Conservation (phyloP, 1,139 yeast species). For the Torulaspora pretoriensis region DNA sequence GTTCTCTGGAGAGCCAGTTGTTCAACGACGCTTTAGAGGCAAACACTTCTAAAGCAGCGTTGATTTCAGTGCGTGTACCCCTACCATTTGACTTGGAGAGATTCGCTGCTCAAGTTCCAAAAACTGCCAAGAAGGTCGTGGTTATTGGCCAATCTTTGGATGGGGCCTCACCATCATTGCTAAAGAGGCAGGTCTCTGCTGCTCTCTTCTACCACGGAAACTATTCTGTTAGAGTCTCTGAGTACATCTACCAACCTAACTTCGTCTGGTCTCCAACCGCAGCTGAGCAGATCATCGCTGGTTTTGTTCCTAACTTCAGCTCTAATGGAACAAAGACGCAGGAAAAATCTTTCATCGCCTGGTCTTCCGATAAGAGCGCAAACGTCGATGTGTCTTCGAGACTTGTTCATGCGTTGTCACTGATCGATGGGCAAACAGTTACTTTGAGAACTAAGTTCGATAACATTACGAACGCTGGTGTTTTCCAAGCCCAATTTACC, state of each 20-base stretch:
- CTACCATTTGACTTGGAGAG: slow-evolving; percentile 65
- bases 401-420: slow-evolving; percentile 67
- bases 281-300: slow-evolving; percentile 46
- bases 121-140: slow-evolving; percentile 54
- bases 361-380: slow-evolving; percentile 63
- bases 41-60: slow-evolving; percentile 48
- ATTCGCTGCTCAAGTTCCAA: slow-evolving; percentile 58
- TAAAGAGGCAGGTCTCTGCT: slow-evolving; percentile 71
- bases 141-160: slow-evolving; percentile 55
- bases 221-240: slow-evolving; percentile 42
- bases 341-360: slow-evolving; percentile 48
- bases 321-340: slow-evolving; percentile 35
- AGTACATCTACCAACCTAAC: slow-evolving; percentile 48
- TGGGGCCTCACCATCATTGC: slow-evolving; percentile 40
- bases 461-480: slow-evolving; percentile 66
- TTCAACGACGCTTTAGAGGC: slow-evolving; percentile 46
- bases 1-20: slow-evolving; percentile 61
- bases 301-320: slow-evolving; percentile 43
- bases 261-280: slow-evolving; percentile 58
- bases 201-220: slow-evolving; percentile 57
- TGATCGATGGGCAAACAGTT: slow-evolving; percentile 54
- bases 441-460: slow-evolving; percentile 64
- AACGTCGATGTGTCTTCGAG: slow-evolving; percentile 57
- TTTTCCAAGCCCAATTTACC: slow-evolving; percentile 71
- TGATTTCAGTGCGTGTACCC: slow-evolving; percentile 71